Evolutionary conservation across 495 filamentous ascomycete genomes (phyloP).

Genomic region (Neurospora sp.): DNA sequence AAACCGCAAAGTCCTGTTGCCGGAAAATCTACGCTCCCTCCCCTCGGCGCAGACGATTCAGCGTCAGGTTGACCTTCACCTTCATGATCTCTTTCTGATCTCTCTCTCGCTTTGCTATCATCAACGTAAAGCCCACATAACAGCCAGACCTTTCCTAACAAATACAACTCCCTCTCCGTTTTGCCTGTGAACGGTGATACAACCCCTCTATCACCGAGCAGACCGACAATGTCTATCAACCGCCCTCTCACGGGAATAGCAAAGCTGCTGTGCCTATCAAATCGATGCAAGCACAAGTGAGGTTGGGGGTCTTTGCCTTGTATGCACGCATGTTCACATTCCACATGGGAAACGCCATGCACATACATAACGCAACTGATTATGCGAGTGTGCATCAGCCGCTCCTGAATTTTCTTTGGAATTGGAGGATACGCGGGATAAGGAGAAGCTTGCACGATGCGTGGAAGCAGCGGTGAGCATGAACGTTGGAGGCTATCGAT

Average conservation of each 20-base stretch:
- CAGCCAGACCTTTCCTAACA: not conserved
- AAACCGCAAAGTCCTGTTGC: not conserved
- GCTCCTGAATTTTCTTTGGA: not conserved
- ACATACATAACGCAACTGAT: not conserved
- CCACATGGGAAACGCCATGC: not conserved
- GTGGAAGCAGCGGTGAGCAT: too few species aligned
- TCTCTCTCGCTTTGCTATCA: not conserved
- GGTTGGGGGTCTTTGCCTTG: not conserved
- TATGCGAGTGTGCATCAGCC: not conserved
- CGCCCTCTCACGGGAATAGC: not conserved
- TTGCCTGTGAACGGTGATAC: not conserved
- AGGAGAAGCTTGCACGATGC: not conserved
- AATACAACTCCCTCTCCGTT: not conserved
- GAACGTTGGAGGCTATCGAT: too few species aligned
- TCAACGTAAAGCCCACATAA: not conserved
- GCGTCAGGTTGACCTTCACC: not conserved
- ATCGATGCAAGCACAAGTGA: not conserved
- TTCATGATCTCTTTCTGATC: not conserved
- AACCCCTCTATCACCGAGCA: not conserved
- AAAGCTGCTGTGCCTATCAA: not conserved
- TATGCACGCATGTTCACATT: not conserved
- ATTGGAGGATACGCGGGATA: not conserved
- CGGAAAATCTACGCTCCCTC: not conserved
- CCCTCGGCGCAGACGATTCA: not conserved
- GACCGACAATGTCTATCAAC: not conserved